phyloP scores from a whole-genome alignment of 2,329 filamentous ascomycete species.

The Endothia cerciana region DNA sequence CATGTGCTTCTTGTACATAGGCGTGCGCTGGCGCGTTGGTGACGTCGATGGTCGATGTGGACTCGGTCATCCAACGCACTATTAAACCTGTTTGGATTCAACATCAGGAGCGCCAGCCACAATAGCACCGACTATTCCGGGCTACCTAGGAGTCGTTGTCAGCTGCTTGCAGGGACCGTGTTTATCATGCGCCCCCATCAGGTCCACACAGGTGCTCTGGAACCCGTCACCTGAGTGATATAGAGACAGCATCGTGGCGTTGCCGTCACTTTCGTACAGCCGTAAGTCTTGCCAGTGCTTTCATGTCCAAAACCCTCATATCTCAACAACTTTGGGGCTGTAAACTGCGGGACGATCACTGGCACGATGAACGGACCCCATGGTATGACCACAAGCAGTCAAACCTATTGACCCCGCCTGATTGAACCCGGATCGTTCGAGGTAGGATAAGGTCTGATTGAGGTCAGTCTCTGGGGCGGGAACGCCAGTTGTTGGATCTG shows the following conservation, averaged over 20 bases:
- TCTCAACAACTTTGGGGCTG: too few relatives aligned
- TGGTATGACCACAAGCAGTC: conserved; percentile 37
- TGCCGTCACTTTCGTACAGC: conserved; percentile 36
- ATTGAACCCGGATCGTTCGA: conserved; percentile 35
- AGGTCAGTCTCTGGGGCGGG: conserved; percentile 34
- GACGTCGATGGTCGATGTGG: neutral
- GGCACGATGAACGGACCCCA: conserved; percentile 37
- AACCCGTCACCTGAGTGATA: conserved; percentile 34
- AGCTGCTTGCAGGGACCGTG: conserved; percentile 33
- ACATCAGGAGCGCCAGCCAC: neutral
- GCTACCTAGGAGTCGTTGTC: too few relatives aligned
- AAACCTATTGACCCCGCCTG: conserved; percentile 34
- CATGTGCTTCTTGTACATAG: neutral
- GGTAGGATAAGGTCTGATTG: conserved; percentile 35
- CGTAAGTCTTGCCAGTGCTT: conserved; percentile 36
- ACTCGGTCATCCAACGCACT: neutral
- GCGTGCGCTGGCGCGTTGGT: neutral
- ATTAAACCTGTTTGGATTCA: neutral
- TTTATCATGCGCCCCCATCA: conserved; percentile 36
- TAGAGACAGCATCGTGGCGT: conserved; percentile 35
- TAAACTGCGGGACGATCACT: conserved; percentile 16
- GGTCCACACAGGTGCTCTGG: conserved; percentile 33
- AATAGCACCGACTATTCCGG: too few relatives aligned
- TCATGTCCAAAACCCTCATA: too few relatives aligned
- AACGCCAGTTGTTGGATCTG: conserved; percentile 36